phyloP scores from a whole-genome alignment of 2,329 filamentous ascomycete species.

The Didymella glomerata region DNA sequence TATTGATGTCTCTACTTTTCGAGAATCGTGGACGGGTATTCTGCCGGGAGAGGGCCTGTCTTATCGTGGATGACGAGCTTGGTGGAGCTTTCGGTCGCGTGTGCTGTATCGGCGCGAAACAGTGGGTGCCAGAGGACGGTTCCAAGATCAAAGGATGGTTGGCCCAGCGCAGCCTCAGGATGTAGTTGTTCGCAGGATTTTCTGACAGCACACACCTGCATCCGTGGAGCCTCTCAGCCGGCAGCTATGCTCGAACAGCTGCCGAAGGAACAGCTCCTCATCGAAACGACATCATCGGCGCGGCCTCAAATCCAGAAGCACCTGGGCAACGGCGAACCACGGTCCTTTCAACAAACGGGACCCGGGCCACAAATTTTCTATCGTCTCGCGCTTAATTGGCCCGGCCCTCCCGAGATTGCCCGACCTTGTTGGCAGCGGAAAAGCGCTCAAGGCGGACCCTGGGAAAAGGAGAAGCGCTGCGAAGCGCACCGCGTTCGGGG shows the following conservation, averaged over 20 bases:
- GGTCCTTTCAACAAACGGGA: slow-evolving; percentile 23
- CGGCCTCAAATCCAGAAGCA: slow-evolving; percentile 20
- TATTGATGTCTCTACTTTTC: neutral
- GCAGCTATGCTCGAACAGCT: slow-evolving; percentile 9
- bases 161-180: slow-evolving; percentile 2
- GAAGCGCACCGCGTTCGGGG: slow-evolving; percentile 13
- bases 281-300: slow-evolving; percentile 19
- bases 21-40: neutral
- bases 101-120: slow-evolving; percentile 19
- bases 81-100: slow-evolving; percentile 18
- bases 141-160: slow-evolving; percentile 13
- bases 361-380: slow-evolving; percentile 20
- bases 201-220: slow-evolving; percentile 12
- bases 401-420: slow-evolving; percentile 28
- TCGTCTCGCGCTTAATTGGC: slow-evolving; percentile 24
- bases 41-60: neutral
- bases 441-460: slow-evolving; percentile 24
- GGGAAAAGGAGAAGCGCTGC: slow-evolving; percentile 22
- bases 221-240: neutral
- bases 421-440: slow-evolving; percentile 28
- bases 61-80: slow-evolving; percentile 15
- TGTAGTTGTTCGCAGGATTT: neutral
- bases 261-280: slow-evolving; percentile 5
- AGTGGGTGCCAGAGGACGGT: slow-evolving; percentile 15
- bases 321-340: slow-evolving; percentile 23